phyloP scores from a whole-genome alignment of 164 flowering plant species.

The Malania oleifera region DNA sequence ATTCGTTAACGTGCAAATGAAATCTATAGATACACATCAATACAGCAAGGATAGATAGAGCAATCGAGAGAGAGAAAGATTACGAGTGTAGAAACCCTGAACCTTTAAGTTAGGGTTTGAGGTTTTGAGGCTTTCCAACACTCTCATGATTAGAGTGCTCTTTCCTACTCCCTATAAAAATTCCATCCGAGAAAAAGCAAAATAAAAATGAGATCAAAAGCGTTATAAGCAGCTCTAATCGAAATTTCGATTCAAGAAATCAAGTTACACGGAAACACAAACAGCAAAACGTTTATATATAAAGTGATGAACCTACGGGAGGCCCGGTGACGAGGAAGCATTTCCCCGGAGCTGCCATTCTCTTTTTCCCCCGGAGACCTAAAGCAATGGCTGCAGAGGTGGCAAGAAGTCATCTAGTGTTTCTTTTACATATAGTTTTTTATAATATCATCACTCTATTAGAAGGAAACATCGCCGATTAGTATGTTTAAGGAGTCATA shows the following conservation, averaged over 20 bases:
- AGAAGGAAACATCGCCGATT: no score
- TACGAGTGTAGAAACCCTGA: slow-evolving; percentile 83
- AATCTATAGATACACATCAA: no score
- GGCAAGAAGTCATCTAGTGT: no score
- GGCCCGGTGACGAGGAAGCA: slow-evolving; percentile 64
- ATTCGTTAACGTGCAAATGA: no score
- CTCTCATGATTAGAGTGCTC: slow-evolving; percentile 61
- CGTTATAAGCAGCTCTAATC: no score
- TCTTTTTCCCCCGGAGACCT: slow-evolving; percentile 8
- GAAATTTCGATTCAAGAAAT: no score
- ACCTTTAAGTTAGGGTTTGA: slow-evolving; percentile 58
- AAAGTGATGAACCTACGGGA: slow-evolving; percentile 30
- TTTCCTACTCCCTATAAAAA: slow-evolving; percentile 70
- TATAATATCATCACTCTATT: no score
- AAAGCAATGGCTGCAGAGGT: no score
- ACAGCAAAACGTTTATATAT: neutral
- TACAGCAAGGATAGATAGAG: neutral
- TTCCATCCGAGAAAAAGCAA: neutral
- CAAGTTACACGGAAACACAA: neutral
- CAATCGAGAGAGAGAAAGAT: slow-evolving; percentile 6
- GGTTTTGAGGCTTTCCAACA: slow-evolving; percentile 46
- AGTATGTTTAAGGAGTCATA: no score
- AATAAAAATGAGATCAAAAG: no score
- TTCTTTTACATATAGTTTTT: no score
- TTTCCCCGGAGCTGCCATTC: slow-evolving; percentile 44